phyloP scores from a whole-genome alignment of 2,329 filamentous ascomycete species.

The Diaporthe longicolla region DNA sequence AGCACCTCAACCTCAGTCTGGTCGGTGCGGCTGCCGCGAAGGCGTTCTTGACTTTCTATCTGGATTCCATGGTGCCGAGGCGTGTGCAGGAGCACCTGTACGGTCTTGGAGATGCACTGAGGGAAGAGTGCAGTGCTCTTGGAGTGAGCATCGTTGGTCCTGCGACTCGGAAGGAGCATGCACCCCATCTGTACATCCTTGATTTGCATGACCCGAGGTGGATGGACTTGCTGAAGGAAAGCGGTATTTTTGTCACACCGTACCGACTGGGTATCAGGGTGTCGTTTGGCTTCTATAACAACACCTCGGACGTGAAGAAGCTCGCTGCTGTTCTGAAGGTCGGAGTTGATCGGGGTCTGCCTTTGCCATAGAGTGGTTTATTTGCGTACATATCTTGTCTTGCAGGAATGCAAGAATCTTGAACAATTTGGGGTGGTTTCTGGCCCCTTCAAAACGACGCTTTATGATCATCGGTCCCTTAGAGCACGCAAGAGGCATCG shows the following conservation, averaged over 20 bases:
- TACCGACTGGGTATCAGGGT: conserved; percentile 49
- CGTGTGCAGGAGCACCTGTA: conserved; percentile 49
- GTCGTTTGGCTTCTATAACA: conserved; percentile 49
- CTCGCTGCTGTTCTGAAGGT: neutral
- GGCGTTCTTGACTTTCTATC: conserved; percentile 45
- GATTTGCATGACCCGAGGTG: conserved; percentile 45
- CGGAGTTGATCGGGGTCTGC: conserved; percentile 7
- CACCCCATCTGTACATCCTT: conserved; percentile 51
- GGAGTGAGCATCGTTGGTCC: conserved; percentile 47
- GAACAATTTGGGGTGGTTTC: too few species aligned
- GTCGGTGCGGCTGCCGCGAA: conserved; percentile 46
- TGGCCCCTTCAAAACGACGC: too few species aligned
- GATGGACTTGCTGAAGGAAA: conserved; percentile 44
- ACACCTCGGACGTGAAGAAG: conserved; percentile 27
- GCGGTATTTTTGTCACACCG: conserved; percentile 43
- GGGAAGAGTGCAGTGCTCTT: conserved; percentile 43
- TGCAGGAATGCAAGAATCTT: neutral
- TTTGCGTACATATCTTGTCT: neutral
- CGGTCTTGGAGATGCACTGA: conserved; percentile 43
- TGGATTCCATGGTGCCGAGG: conserved; percentile 46
- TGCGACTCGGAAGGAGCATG: conserved; percentile 42
- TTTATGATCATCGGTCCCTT: too few species aligned
- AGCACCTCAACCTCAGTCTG: conserved; percentile 51
- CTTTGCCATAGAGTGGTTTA: neutral
- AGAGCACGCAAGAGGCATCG: too few species aligned